A percentile compares a stretch with the other conserved stretches of the same genome.
Conservation (phyloP, 1,139 yeast genomes). For the Taphrina communis region DNA sequence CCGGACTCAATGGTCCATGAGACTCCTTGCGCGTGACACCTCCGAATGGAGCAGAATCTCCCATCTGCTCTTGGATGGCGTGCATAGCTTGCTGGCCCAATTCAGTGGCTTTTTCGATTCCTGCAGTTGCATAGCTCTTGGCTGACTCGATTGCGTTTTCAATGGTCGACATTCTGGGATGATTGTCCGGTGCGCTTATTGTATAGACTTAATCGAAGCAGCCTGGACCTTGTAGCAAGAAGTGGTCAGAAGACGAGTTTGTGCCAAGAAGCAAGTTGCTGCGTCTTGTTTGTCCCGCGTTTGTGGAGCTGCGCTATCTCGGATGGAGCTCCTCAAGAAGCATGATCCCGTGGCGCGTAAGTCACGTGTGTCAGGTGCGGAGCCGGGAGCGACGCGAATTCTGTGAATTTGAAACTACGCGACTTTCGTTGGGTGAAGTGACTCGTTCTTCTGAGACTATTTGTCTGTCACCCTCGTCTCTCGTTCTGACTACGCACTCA, state of each 20-base stretch:
- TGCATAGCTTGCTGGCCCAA: conserved; percentile 28
- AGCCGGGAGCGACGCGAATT: too few relatives aligned
- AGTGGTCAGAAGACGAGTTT: too few relatives aligned
- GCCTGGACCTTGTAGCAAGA: background rate
- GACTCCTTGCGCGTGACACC: conserved; percentile 21
- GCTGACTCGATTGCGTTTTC: conserved; percentile 29
- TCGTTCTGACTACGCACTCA: too few relatives aligned
- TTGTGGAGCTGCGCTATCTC: background rate
- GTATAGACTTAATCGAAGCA: background rate
- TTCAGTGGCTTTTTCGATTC: conserved; percentile 21
- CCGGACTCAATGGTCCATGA: conserved; percentile 25
- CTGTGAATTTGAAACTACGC: background rate
- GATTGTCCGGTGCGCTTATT: background rate
- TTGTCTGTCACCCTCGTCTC: too few relatives aligned
- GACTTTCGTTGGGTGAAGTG: background rate
- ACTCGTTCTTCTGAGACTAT: background rate
- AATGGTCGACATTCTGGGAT: background rate
- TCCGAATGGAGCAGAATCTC: conserved; percentile 10
- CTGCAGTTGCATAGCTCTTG: conserved; percentile 24
- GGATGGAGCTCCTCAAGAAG: background rate
- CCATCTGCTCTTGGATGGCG: conserved; percentile 21
- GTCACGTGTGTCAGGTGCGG: background rate
- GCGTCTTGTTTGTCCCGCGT: too few relatives aligned
- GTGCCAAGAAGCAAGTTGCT: background rate
- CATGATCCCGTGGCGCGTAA: background rate